phyloP scores from a whole-genome alignment of 192 early-diverging fungal species.

The Spinellus fusiger region DNA sequence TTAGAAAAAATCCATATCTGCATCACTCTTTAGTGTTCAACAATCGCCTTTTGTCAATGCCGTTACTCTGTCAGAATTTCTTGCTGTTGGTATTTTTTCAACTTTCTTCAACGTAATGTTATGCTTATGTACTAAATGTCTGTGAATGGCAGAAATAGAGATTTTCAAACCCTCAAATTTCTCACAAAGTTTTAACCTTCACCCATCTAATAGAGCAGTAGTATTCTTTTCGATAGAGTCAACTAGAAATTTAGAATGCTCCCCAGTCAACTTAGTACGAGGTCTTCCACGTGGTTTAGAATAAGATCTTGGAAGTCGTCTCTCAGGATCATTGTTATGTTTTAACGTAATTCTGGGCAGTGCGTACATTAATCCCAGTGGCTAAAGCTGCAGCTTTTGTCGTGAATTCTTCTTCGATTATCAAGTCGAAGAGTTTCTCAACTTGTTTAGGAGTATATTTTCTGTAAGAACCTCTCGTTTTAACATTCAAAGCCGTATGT shows the following conservation, averaged over 20 bases:
- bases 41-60: slow-evolving; percentile 8
- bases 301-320: slow-evolving; percentile 11
- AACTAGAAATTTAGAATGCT: slow-evolving; percentile 12
- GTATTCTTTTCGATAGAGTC: background rate
- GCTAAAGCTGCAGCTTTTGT: slow-evolving; percentile 11
- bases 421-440: slow-evolving; percentile 17
- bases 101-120: slow-evolving; percentile 17
- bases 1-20: slow-evolving; percentile 15
- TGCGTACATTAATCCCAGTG: slow-evolving; percentile 14
- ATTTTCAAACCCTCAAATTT: slow-evolving; percentile 13
- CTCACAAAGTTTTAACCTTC: slow-evolving; percentile 2
- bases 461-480: slow-evolving; percentile 11
- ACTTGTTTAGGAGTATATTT: slow-evolving; percentile 11
- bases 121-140: slow-evolving; percentile 18
- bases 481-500: slow-evolving; percentile 13
- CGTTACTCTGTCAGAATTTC: slow-evolving; percentile 16
- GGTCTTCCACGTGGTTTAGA: slow-evolving; percentile 13
- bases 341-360: slow-evolving; percentile 18
- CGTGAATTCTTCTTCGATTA: slow-evolving; percentile 15
- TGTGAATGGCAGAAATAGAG: slow-evolving; percentile 19
- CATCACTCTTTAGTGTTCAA: slow-evolving; percentile 8
- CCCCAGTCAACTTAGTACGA: slow-evolving; percentile 12
- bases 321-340: slow-evolving; percentile 14
- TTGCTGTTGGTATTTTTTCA: slow-evolving; percentile 23
- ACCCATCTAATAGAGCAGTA: slow-evolving; percentile 7